phyloP scores from a whole-genome alignment of 1,139 yeast species.

The Hemisphaericaspora lyxosophila region DNA sequence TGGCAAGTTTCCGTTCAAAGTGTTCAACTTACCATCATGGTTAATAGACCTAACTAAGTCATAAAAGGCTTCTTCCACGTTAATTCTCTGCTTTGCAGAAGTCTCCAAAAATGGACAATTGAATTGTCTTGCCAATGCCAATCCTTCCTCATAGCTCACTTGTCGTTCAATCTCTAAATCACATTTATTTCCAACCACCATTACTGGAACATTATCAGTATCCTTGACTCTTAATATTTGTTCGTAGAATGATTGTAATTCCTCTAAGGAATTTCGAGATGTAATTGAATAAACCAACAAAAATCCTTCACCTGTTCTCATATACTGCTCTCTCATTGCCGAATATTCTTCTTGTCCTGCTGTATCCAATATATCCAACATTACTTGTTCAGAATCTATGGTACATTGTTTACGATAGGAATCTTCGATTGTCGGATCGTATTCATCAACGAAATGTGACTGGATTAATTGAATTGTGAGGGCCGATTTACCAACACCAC shows the following conservation, averaged over 20 bases:
- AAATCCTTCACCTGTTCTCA: constrained; percentile 93
- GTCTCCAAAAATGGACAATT: constrained; percentile 87
- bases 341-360: constrained; percentile 98
- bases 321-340: constrained; percentile 92
- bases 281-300: constrained; percentile 82
- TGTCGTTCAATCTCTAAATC: constrained; percentile 69
- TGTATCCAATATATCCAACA: constrained; percentile 83
- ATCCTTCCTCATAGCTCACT: constrained; percentile 80
- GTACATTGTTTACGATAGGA: constrained; percentile 58
- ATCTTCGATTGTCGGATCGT: constrained; percentile 96
- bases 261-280: constrained; percentile 76
- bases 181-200: constrained; percentile 71
- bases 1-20: background rate
- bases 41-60: constrained; percentile 65
- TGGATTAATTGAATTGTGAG: constrained; percentile 87
- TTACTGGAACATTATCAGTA: constrained; percentile 66
- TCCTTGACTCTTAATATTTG: constrained; percentile 88
- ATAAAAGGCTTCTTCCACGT: constrained; percentile 90
- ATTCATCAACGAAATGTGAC: constrained; percentile 90
- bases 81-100: constrained; percentile 87
- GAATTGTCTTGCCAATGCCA: constrained; percentile 69
- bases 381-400: constrained; percentile 50
- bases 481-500: constrained; percentile 98
- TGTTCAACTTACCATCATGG: constrained; percentile 16
- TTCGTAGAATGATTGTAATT: constrained; percentile 73